Conservation (phyloP, 2,329 filamentous ascomycete genomes). For the Chaetothyriales sp. region DNA sequence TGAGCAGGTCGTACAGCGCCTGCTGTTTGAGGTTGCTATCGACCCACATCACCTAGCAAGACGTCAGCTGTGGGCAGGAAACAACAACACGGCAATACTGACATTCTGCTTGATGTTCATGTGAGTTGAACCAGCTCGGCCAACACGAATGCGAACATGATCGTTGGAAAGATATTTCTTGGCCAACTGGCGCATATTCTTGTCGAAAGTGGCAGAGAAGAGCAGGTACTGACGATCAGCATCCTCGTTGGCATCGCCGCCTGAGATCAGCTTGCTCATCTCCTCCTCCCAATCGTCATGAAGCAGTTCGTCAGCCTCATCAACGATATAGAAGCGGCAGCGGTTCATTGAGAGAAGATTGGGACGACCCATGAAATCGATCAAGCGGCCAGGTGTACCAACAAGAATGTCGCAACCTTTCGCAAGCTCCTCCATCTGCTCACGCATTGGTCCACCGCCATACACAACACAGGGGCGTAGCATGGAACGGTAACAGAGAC, state of each 20-base stretch:
- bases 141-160: slow-evolving; percentile 69
- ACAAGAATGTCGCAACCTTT: slow-evolving; percentile 84
- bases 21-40: slow-evolving; percentile 53
- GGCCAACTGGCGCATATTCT: slow-evolving; percentile 59
- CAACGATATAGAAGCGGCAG: slow-evolving; percentile 67
- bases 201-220: slow-evolving; percentile 91
- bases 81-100: slow-evolving; percentile 14
- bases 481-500: slow-evolving; percentile 89
- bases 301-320: slow-evolving; percentile 91
- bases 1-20: slow-evolving; percentile 56
- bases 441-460: slow-evolving; percentile 58
- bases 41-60: slow-evolving; percentile 44
- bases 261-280: slow-evolving; percentile 59
- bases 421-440: slow-evolving; percentile 57
- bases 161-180: slow-evolving; percentile 58
- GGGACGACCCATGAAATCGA: slow-evolving; percentile 65
- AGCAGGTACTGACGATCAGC: slow-evolving; percentile 57
- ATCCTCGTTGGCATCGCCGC: slow-evolving; percentile 66
- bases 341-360: slow-evolving; percentile 56
- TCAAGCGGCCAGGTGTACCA: slow-evolving; percentile 71
- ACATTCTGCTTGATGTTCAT: slow-evolving; percentile 63
- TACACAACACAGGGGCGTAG: slow-evolving; percentile 81
- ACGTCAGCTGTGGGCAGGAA: slow-evolving; percentile 6
- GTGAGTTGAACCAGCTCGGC: slow-evolving; percentile 70
- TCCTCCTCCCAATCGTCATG: slow-evolving; percentile 62